Conservation (phyloP, 176 grass and related monocot species). For the Paspalum notatum region DNA sequence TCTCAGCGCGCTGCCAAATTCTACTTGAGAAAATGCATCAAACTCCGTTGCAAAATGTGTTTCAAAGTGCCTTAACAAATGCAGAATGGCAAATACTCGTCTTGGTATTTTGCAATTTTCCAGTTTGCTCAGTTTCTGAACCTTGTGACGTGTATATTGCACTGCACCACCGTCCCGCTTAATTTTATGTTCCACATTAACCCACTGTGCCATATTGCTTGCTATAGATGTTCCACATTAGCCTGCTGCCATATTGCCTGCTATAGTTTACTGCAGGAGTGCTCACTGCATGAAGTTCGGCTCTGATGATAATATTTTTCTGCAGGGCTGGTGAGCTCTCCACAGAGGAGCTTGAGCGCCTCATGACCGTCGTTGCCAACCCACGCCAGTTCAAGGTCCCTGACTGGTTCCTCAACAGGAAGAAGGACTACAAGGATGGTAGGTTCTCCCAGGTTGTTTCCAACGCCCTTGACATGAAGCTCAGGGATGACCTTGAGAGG, state of each 20-base stretch:
- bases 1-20: background rate
- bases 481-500: constrained; percentile 78
- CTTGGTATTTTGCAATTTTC: background rate
- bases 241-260: background rate
- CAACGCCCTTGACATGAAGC: constrained; percentile 79
- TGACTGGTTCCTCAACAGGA: constrained; percentile 78
- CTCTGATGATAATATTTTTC: background rate
- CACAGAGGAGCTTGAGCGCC: constrained; percentile 54
- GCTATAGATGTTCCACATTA: background rate
- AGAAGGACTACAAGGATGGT: constrained; percentile 86
- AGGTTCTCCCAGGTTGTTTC: constrained; percentile 80
- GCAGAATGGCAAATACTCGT: background rate
- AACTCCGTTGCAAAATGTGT: background rate
- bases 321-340: constrained; percentile 45
- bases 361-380: constrained; percentile 71
- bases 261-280: background rate
- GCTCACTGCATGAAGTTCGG: too few relatives aligned
- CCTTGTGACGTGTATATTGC: background rate
- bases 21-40: background rate
- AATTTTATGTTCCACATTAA: background rate
- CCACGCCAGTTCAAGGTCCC: constrained; percentile 71
- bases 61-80: background rate
- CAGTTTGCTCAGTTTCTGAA: background rate
- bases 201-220: background rate
- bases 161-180: background rate